These are phyloP conservation scores for Earliella scabrosa DNA, from an alignment of 1,284 basidiomycete species.

Conservation along the genomic window DNA sequence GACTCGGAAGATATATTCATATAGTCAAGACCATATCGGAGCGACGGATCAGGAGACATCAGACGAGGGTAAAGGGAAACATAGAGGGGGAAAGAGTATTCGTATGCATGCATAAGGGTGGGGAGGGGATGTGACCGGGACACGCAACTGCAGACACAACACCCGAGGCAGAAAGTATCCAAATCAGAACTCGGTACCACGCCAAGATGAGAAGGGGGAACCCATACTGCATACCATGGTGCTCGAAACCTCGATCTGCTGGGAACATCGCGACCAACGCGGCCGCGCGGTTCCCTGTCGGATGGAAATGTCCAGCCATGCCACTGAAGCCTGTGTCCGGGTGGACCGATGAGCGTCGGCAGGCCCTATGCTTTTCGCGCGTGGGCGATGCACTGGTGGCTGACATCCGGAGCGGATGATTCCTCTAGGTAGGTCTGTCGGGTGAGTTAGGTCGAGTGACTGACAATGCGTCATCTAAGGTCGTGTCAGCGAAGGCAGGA, in stretches of 20 bases:
- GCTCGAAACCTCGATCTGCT: slow-evolving; percentile 17
- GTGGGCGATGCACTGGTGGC: too few relatives aligned
- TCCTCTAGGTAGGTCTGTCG: slow-evolving; percentile 1
- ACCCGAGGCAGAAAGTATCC: slow-evolving; percentile 4
- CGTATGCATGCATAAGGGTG: slow-evolving; percentile 22
- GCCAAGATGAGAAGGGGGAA: slow-evolving; percentile 7
- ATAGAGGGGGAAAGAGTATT: slow-evolving; percentile 5
- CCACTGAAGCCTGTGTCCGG: slow-evolving; percentile 11
- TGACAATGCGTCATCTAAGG: slow-evolving; percentile 2
- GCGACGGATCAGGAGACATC: background rate
- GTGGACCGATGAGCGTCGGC: background rate
- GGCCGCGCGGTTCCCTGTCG: background rate
- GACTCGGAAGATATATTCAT: slow-evolving; percentile 7
- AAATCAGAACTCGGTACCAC: slow-evolving; percentile 21
- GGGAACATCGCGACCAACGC: background rate
- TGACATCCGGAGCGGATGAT: too few relatives aligned
- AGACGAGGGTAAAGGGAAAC: background rate
- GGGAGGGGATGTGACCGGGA: slow-evolving; percentile 8
- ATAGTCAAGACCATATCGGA: slow-evolving; percentile 5
- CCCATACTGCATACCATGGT: slow-evolving; percentile 19
- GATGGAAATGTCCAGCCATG: slow-evolving; percentile 6
- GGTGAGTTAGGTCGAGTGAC: slow-evolving; percentile 1
- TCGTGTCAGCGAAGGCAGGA: background rate
- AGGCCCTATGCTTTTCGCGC: too few relatives aligned
- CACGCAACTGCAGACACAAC: slow-evolving; percentile 10